Evolutionary conservation across 192 early-diverging fungal species (phyloP).

Genomic region (Phlyctochytrium planicorne): DNA sequence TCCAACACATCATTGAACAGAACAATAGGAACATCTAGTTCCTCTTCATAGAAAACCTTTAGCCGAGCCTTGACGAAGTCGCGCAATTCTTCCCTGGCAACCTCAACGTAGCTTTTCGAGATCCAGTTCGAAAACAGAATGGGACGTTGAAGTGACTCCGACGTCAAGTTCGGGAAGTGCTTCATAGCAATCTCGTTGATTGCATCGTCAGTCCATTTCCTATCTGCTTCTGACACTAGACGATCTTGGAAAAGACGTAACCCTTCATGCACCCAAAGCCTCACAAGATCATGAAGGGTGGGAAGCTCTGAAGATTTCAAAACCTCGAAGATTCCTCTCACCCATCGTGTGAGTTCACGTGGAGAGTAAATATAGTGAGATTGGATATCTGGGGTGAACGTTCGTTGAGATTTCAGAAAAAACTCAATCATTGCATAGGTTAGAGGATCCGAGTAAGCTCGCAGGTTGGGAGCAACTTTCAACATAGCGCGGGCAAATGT

Average conservation of each 20-base stretch:
- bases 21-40: slow-evolving; percentile 94
- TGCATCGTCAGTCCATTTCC: slow-evolving; percentile 85
- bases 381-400: slow-evolving; percentile 97
- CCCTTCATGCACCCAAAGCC: slow-evolving; percentile 98
- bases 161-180: slow-evolving; percentile 75
- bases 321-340: slow-evolving; percentile 95
- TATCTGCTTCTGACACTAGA: slow-evolving; percentile 83
- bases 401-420: slow-evolving; percentile 82
- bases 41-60: slow-evolving; percentile 99
- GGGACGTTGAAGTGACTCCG: slow-evolving; percentile 76
- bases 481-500: slow-evolving; percentile 91
- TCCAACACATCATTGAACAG: slow-evolving; percentile 98
- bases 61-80: slow-evolving; percentile 92
- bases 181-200: slow-evolving; percentile 79
- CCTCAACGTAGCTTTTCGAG: slow-evolving; percentile 88
- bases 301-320: slow-evolving; percentile 82
- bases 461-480: slow-evolving; percentile 85
- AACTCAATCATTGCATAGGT: slow-evolving; percentile 98
- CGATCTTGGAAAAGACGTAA: slow-evolving; percentile 98
- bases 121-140: slow-evolving; percentile 98
- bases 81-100: slow-evolving; percentile 83
- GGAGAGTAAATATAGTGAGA: slow-evolving; percentile 99
- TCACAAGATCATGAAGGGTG: slow-evolving; percentile 75
- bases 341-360: slow-evolving; percentile 98
- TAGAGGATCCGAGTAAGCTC: slow-evolving; percentile 87